Evolutionary conservation across 768 basidiomycete genomes (phyloP).

Genomic region (Boletus reticulatus): DNA sequence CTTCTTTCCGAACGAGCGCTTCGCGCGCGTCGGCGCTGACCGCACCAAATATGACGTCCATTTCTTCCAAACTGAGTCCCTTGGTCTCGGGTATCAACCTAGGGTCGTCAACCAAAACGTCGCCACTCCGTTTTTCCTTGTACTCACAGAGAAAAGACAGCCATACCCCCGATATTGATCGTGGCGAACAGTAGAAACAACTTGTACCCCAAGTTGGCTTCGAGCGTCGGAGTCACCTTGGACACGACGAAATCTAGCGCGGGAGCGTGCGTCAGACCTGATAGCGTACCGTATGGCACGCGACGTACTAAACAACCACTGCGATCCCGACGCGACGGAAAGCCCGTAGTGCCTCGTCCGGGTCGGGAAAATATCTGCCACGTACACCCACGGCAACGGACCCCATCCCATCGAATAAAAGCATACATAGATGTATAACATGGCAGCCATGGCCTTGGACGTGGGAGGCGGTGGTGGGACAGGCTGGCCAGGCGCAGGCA

Average conservation of each 20-base stretch:
- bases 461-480: slow-evolving; percentile 47
- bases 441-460: slow-evolving; percentile 77
- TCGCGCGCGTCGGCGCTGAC: slow-evolving; percentile 53
- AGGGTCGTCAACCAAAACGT: background rate
- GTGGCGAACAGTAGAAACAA: slow-evolving; percentile 76
- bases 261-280: background rate
- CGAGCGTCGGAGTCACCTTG: slow-evolving; percentile 66
- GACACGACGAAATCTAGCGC: slow-evolving; percentile 60
- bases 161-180: slow-evolving; percentile 73
- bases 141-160: slow-evolving; percentile 58
- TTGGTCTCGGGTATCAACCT: slow-evolving; percentile 65
- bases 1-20: slow-evolving; percentile 48
- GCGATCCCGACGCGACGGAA: slow-evolving; percentile 69
- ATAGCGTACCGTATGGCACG: slow-evolving; percentile 19
- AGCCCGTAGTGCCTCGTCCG: slow-evolving; percentile 81
- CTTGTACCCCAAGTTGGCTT: slow-evolving; percentile 63
- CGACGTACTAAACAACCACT: slow-evolving; percentile 73
- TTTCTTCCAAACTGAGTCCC: slow-evolving; percentile 52
- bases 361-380: slow-evolving; percentile 85
- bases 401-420: slow-evolving; percentile 92
- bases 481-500: slow-evolving; percentile 39
- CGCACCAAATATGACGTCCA: slow-evolving; percentile 59
- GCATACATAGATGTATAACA: slow-evolving; percentile 84
- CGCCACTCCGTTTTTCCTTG: no score
- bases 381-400: slow-evolving; percentile 64